A percentile compares a stretch with the other conserved stretches of the same genome.
These are phyloP conservation scores for Prunus campanulata DNA, from an alignment of 306 rosid genomes.

Conservation along the genomic window DNA sequence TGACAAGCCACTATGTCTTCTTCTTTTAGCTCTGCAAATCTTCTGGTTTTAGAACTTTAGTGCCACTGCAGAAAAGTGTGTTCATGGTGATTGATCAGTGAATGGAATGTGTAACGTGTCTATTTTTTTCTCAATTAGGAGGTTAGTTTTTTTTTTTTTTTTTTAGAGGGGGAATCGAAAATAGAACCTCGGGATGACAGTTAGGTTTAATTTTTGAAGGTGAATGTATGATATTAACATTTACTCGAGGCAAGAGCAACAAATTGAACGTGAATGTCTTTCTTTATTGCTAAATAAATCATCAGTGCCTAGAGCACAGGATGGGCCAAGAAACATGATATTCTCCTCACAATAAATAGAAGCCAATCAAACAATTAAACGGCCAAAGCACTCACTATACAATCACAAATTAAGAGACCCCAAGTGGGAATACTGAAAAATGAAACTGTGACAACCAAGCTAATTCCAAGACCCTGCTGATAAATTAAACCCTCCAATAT, in stretches of 20 bases:
- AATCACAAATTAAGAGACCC: not conserved
- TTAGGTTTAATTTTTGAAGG: too few species aligned
- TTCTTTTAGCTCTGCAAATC: not conserved
- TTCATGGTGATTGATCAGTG: not conserved
- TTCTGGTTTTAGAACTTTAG: not conserved
- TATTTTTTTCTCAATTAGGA: not conserved
- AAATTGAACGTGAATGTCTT: not conserved
- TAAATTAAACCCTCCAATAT: not conserved
- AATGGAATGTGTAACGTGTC: not conserved
- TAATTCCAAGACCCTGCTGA: not conserved
- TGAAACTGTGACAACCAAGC: constrained; percentile 4
- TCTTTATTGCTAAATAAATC: constrained; percentile 10
- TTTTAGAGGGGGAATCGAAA: too few species aligned
- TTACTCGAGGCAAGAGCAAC: too few species aligned
- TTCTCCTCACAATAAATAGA: not conserved
- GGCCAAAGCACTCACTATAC: not conserved
- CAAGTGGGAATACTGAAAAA: not conserved
- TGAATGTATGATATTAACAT: too few species aligned
- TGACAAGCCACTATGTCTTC: not conserved
- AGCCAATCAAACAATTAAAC: constrained; percentile 2
- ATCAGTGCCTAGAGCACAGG: not conserved
- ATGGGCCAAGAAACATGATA: not conserved
- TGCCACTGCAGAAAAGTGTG: not conserved
- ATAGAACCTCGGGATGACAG: too few species aligned
- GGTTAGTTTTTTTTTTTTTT: too few species aligned